A percentile compares a stretch with the other conserved stretches of the same genome.
These are phyloP conservation scores for Malania oleifera DNA, from an alignment of 164 flowering plant genomes.

Conservation along the genomic window DNA sequence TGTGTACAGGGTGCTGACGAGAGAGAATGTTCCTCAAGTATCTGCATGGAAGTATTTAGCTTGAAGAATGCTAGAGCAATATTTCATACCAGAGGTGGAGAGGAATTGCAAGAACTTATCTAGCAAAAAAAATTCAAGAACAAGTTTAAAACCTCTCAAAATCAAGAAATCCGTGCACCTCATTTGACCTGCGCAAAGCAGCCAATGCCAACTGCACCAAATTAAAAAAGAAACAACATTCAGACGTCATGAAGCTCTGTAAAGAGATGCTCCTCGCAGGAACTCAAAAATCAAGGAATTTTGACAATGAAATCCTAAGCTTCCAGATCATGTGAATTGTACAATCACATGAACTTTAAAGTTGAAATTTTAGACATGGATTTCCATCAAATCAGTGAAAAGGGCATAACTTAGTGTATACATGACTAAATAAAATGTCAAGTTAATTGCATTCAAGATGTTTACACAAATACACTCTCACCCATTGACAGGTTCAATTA, in stretches of 20 bases:
- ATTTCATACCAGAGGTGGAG: background rate
- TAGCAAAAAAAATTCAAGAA: constrained; percentile 8
- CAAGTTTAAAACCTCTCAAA: constrained; percentile 61
- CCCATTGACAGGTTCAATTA: too few relatives aligned
- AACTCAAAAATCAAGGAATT: background rate
- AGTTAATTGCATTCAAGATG: too few relatives aligned
- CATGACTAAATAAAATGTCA: too few relatives aligned
- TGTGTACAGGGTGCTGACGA: constrained; percentile 50
- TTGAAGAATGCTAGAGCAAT: constrained; percentile 6
- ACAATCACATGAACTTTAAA: too few relatives aligned
- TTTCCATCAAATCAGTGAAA: too few relatives aligned
- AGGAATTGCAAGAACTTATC: background rate
- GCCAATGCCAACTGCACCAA: constrained; percentile 84
- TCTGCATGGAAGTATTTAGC: constrained; percentile 35
- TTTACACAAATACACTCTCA: too few relatives aligned
- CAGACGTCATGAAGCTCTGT: background rate
- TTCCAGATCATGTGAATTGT: too few relatives aligned
- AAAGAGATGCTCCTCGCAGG: background rate
- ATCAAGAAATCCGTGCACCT: constrained; percentile 51
- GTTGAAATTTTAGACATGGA: too few relatives aligned
- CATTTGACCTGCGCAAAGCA: constrained; percentile 72
- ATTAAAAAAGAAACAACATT: background rate
- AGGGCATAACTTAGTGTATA: too few relatives aligned
- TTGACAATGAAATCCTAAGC: too few relatives aligned
- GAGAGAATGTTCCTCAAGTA: constrained; percentile 59